Evolutionary conservation across 164 flowering plant genomes (phyloP), one percentile per base, ranked within the genome.

Genomic region (Stephania japonica): DNA sequence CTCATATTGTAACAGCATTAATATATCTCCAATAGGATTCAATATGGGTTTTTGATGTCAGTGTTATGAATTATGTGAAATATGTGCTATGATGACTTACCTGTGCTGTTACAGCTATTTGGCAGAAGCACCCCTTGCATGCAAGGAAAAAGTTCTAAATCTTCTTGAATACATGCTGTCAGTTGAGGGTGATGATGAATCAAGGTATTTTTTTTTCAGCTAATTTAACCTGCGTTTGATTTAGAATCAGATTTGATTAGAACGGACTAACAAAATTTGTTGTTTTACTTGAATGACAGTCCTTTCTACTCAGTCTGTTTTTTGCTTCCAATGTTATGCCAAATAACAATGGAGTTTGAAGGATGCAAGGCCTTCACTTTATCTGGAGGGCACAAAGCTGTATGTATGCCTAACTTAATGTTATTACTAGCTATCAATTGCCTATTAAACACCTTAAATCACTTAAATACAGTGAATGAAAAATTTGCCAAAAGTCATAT

Each of bases 281-380:
- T 68, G 27, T 42, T 73, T 79, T 70, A 24, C 38, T 65, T 56
- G 14, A 68, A 74, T 82, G 74, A 44, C 91, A 94, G 97, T 66
- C 91, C 97, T 38, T 94, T 88, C 72, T 78, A 82, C 75, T 88
- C 97, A 1, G 70, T 84, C 63, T 86, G 92, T 83, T 94, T 94
- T 81, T 72, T 94, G 86, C 97, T 94, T 79, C 99, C 97, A 53
- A 75, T 90, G 90, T 78, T 94, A 67, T 90, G 97, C 82, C 99
- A 94, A 85, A 81, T 85, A 72, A 94, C 99, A 64, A 88, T 87
- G 92, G 73, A 85, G 70, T 14, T 71, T 76, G 90, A 86, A 76
- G 97, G 94, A 78, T 93, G 93, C 67, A 82, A 77, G 72, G 66
- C 75, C 64, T 76, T 92, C 78, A 85, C 77, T 67, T 85, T 85